Evolutionary conservation across 768 basidiomycete species (phyloP), one percentile per base, ranked within the genome.

Genomic region (Lentinula boryana): DNA sequence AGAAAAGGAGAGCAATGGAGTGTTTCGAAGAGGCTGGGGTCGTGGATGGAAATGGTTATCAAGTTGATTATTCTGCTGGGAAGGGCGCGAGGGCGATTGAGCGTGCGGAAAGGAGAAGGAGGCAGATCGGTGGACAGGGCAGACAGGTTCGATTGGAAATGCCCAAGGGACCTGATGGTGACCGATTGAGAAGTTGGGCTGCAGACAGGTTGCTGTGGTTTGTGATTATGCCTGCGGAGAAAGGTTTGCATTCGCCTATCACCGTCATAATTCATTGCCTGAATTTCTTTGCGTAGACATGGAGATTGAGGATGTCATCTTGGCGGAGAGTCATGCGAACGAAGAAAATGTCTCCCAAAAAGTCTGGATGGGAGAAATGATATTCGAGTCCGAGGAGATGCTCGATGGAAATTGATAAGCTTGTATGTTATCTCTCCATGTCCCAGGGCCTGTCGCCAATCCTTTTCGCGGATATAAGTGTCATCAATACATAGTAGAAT

Each of bases 81-180:
- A 54, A 54, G n/a, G 55, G 55, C 5, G 55, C 40, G 12, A 56
- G 55, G 40, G 55, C 55, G 23, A 56, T 56, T 27, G 55, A 56
- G 27, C 55, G 55, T 23, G 55, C 55, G 21, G 55, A 40, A 18
- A 36, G 8, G 40, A 38, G 55, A 1, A 56, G 55, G 21, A 56
- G 55, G n/a, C 21, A 43, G 40, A 56, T 56, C 7, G 55, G 55
- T 40, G 55, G 55, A 13, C 21, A 27, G n/a, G 55, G 38, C 7
- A 56, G 55, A 32, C 55, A 56, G 23, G 23, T 43, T 1, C 8
- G 16, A 21, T 44, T 56, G 55, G 55, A 27, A 13, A 13, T 43
- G 10, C 55, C 55, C 2, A 40, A 43, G 15, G 55, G 55, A 31
- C 21, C 23, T 56, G 55, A 56, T 27, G 55, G 55, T 12, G 55